Conservation (phyloP, 2,329 filamentous ascomycete genomes). For the Ophiostoma himal-ulmi region DNA sequence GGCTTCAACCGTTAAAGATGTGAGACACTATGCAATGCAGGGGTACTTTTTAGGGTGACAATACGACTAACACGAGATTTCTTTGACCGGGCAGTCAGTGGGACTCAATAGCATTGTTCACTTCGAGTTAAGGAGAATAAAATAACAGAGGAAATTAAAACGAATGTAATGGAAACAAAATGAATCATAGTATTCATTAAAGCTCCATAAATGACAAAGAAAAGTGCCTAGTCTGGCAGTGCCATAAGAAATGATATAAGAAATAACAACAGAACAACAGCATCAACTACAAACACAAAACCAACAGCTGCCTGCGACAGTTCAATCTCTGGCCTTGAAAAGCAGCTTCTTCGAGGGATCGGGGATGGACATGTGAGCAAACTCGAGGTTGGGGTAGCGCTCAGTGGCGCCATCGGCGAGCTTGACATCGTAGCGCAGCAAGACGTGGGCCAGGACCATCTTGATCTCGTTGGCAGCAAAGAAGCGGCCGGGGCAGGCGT, state of each 20-base stretch:
- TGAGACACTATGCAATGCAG: not conserved
- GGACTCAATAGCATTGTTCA: too few relatives aligned
- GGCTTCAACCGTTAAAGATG: not conserved
- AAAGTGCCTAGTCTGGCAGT: not conserved
- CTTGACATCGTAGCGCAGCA: conserved; percentile 32
- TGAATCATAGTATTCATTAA: not conserved
- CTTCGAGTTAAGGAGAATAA: too few relatives aligned
- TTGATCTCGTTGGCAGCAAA: conserved; percentile 38
- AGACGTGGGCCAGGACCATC: conserved; percentile 32
- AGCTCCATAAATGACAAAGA: not conserved
- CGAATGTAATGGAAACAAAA: too few relatives aligned
- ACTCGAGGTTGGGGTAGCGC: conserved; percentile 29
- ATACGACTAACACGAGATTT: too few relatives aligned
- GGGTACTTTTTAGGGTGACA: not conserved
- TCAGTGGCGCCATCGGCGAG: conserved; percentile 27
- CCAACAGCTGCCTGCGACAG: not conserved
- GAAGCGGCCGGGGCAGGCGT: conserved; percentile 38
- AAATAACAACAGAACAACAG: not conserved
- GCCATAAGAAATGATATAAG: not conserved
- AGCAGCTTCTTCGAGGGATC: not conserved
- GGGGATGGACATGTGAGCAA: conserved; percentile 20
- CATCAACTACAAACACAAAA: not conserved
- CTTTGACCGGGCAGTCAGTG: too few relatives aligned
- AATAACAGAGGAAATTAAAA: not conserved
- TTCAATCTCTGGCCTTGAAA: not conserved